A percentile compares a stretch with the other conserved stretches of the same genome.
phyloP scores from a whole-genome alignment of 2,329 filamentous ascomycete species.

The Fusarium concolor region DNA sequence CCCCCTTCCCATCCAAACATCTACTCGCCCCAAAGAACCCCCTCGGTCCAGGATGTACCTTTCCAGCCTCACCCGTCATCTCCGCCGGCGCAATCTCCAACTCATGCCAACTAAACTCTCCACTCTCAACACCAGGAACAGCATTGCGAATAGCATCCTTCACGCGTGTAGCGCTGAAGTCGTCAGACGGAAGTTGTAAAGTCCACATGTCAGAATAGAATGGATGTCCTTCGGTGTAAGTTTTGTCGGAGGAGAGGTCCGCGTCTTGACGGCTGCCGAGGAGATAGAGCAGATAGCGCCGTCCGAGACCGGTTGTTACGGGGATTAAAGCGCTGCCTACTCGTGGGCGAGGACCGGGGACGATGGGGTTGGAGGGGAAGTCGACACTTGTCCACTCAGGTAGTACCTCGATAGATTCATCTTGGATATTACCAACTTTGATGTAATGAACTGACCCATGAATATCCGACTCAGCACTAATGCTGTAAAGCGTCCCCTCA shows the following conservation, averaged over 20 bases:
- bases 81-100: conserved; percentile 34
- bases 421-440: conserved; percentile 8
- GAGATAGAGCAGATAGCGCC: conserved; percentile 33
- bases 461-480: conserved; percentile 30
- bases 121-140: conserved; percentile 26
- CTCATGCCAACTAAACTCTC: conserved; percentile 36
- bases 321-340: conserved; percentile 29
- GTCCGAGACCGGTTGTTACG: conserved; percentile 25
- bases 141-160: conserved; percentile 30
- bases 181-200: conserved; percentile 23
- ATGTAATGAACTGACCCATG: conserved; percentile 33
- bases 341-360: conserved; percentile 32
- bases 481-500: conserved; percentile 27
- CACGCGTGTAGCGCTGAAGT: conserved; percentile 16
- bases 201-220: conserved; percentile 43
- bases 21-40: conserved; percentile 35
- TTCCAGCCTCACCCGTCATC: conserved; percentile 31
- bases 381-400: conserved; percentile 30
- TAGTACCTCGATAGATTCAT: neutral
- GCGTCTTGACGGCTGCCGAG: conserved; percentile 35
- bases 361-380: conserved; percentile 30
- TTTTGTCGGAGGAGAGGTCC: conserved; percentile 2
- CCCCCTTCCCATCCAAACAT: conserved; percentile 24
- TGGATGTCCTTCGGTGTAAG: conserved; percentile 12
- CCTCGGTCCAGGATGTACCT: conserved; percentile 38